Evolutionary conservation across 371 early-diverging fungal species (phyloP).

Genomic region (Massospora cicadina): DNA sequence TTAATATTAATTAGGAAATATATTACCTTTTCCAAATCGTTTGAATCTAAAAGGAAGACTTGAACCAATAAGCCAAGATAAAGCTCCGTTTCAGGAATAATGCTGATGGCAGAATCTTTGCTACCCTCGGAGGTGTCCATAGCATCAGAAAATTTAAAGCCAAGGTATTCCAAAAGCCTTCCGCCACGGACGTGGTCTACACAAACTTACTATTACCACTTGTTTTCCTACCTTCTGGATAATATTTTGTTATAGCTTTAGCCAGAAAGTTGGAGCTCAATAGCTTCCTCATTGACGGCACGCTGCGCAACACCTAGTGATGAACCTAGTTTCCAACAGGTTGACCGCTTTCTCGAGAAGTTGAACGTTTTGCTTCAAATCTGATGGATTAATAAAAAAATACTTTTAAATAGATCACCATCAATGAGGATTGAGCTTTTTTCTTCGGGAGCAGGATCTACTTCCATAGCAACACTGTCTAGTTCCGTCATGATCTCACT

Average conservation of each 20-base stretch:
- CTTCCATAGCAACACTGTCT: background rate
- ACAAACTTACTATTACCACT: background rate
- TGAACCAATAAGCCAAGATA: conserved; percentile 64
- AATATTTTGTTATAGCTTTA: conserved; percentile 35
- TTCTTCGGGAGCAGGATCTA: background rate
- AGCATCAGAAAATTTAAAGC: background rate
- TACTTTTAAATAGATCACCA: background rate
- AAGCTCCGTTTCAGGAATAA: conserved; percentile 70
- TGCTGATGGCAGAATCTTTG: background rate
- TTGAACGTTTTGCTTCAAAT: conserved; percentile 60
- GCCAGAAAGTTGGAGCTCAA: conserved; percentile 36
- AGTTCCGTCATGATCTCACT: background rate
- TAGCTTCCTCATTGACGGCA: conserved; percentile 59
- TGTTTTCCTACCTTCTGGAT: conserved; percentile 31
- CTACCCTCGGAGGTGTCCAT: background rate
- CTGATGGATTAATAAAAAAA: conserved; percentile 22
- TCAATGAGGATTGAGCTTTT: background rate
- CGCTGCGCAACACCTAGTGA: conserved; percentile 71
- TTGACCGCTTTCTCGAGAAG: conserved; percentile 70
- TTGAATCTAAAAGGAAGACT: conserved; percentile 65
- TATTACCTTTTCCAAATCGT: conserved; percentile 38
- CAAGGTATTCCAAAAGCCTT: background rate
- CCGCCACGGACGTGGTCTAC: background rate
- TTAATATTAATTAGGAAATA: background rate
- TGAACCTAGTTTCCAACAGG: conserved; percentile 68